These are phyloP conservation scores for Bacidia gigantensis DNA, from an alignment of 495 filamentous ascomycete species.

Conservation along the genomic window DNA sequence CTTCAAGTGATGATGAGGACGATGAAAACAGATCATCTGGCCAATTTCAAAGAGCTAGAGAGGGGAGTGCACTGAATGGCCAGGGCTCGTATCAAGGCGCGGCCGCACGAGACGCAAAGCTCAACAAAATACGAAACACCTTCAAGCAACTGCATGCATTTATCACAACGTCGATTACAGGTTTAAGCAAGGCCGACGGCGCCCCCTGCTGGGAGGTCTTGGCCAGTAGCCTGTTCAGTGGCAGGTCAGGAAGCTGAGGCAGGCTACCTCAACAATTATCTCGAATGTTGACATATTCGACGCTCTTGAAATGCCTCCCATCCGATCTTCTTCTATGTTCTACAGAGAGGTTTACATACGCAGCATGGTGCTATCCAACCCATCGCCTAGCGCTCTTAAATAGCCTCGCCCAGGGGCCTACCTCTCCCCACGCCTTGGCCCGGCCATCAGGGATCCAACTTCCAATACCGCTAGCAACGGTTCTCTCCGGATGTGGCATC, in stretches of 20 bases:
- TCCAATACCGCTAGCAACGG: constrained; percentile 68
- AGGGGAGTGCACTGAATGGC: background rate
- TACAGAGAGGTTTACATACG: background rate
- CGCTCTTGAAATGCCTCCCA: too few relatives aligned
- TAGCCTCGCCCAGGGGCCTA: constrained; percentile 57
- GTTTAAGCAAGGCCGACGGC: constrained; percentile 33
- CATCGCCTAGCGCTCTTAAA: constrained; percentile 13
- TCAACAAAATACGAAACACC: constrained; percentile 27
- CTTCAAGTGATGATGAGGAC: constrained; percentile 19
- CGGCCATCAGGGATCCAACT: constrained; percentile 56
- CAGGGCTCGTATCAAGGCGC: background rate
- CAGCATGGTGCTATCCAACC: background rate
- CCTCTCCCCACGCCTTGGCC: constrained; percentile 64
- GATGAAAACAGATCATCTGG: background rate
- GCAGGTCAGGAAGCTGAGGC: background rate
- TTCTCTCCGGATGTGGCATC: constrained; percentile 95
- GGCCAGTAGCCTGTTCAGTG: constrained; percentile 29
- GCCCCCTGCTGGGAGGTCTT: constrained; percentile 38
- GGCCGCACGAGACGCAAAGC: constrained; percentile 14
- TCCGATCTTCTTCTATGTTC: too few relatives aligned
- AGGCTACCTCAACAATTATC: too few relatives aligned
- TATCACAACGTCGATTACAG: constrained; percentile 31
- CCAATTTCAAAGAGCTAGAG: background rate
- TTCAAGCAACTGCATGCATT: constrained; percentile 32
- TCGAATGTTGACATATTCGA: too few relatives aligned